Base-by-base conservation (phyloP, 208 protist genomes). In the Acanthamoeba divionensis region DNA sequence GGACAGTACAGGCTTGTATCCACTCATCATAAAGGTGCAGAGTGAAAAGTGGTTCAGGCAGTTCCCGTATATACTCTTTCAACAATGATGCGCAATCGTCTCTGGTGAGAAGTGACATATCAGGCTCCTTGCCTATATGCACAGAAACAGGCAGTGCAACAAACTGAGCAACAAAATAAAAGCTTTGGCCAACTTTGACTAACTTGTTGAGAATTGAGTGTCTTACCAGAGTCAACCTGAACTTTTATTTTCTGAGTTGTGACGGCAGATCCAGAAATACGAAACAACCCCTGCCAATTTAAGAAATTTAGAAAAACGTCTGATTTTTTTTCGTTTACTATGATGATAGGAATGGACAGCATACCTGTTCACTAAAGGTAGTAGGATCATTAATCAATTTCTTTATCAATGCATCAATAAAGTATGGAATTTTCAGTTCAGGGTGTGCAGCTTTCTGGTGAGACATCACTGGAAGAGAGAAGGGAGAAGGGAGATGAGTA, bases 31-130 rank as follows among this genome's bases (percentile, higher is more conserved):
- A 63, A 26, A 87, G 57, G 2, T 52, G 57, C 15, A 45, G 36
- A 38, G 79, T 87, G 41, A 87, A 87, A 60, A 87, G 50, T 0
- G 79, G 79, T 45, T 87, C 79, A 10, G 79, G 79, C 55, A 87
- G 57, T 21, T 87, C 79, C 2, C 79, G 50, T 21, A 87, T 69
- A 44, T 87, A 87, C 79, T 87, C 79, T 60, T 87, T 87, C 6
- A 87, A 38, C 21, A 87, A 45, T 18, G 55, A 69, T 9, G 79
- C 79, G 41, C 50, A 44, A 38, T 87, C 79, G 41, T 87, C 79
- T 21, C 79, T 0, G 10, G 33, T 63, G 55, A 33, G 55, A 0
- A 10, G 13, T 15, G 73, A 62, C 73, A 83, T n/a, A 15, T 83
- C 73, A 9, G 73, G 73, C 26, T 47, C 73, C 26, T 83, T 83